Evolutionary conservation across 345 rosid species (phyloP), one percentile per base, ranked within the genome.

Genomic region (Barbarea vulgaris): DNA sequence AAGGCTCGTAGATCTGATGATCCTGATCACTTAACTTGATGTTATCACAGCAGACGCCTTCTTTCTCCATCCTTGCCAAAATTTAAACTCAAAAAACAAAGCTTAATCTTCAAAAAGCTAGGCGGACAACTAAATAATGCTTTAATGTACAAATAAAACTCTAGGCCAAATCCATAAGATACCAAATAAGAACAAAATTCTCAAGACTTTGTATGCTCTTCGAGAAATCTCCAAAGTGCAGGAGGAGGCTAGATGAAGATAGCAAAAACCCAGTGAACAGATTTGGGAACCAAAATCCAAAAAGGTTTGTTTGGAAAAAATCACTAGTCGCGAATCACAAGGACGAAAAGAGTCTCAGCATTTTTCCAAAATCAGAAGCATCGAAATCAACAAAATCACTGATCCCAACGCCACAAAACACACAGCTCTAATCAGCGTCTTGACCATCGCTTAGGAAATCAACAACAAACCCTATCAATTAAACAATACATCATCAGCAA

Each of bases 1-100:
- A 61, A 41, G 75, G 75, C 75, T 61, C 74, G 55, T 59, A 21
- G 31, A 60, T 50, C 8, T 44, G 48, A 15, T 15, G 48, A 44
- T 44, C 48, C 69, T 59, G 63, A 59, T 68, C 75, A 52, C 57
- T 42, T 76, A 76, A 52, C 55, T 76, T 76, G 15, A 59, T 30
- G 57, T n/a, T 33, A 52, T 61, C 64, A 42, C 68, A 68, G 46
- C 68, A 68, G 46, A 64, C 9, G 19, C 3, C 18, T 2, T 44
- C 19, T 15, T 44, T 44, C 48, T 44, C 48, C 48, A 44, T 44
- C 9, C 48, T 44, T 7, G 3, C 6, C 48, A 44, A 44, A 44
- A 44, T 44, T 44, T 17, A 44, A 44, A 44, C 48, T 15, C 48
- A 44, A 44, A 44, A 15, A 44, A 5, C 7, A 14, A 41, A 41